phyloP scores from a whole-genome alignment of 768 basidiomycete species.

The Infundibulicybe gibba region DNA sequence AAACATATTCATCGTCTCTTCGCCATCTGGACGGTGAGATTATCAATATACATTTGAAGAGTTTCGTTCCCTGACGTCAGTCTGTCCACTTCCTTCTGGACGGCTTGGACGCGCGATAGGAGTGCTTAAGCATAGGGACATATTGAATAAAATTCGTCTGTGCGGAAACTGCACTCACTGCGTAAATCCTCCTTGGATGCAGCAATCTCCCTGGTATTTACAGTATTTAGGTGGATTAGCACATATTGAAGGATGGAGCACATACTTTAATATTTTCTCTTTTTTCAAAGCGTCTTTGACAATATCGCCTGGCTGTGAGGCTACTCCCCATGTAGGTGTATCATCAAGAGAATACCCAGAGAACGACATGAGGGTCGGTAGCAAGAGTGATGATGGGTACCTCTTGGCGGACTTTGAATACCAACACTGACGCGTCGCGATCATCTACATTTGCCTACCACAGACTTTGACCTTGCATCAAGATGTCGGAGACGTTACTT shows the following conservation, averaged over 20 bases:
- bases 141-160: neutral
- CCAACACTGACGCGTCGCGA: conserved; percentile 45
- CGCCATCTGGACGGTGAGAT: conserved; percentile 84
- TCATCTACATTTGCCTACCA: conserved; percentile 10
- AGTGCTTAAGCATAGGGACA: conserved; percentile 43
- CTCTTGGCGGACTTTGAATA: conserved; percentile 26
- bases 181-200: conserved; percentile 76
- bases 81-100: conserved; percentile 80
- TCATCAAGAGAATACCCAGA: conserved; percentile 37
- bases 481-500: conserved; percentile 40
- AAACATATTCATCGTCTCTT: conserved; percentile 53
- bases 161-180: conserved; percentile 39
- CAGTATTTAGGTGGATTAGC: conserved; percentile 1
- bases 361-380: conserved; percentile 39
- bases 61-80: conserved; percentile 76
- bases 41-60: conserved; percentile 87
- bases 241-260: conserved; percentile 3
- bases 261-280: conserved; percentile 75
- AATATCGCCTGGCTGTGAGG: conserved; percentile 51
- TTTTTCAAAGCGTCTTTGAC: conserved; percentile 76
- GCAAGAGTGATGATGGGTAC: neutral
- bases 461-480: neutral
- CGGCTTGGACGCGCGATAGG: conserved; percentile 58
- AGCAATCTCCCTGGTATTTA: conserved; percentile 59
- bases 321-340: conserved; percentile 46